Conservation (phyloP, 192 early-diverging fungal species). For the Radiomyces spectabilis region DNA sequence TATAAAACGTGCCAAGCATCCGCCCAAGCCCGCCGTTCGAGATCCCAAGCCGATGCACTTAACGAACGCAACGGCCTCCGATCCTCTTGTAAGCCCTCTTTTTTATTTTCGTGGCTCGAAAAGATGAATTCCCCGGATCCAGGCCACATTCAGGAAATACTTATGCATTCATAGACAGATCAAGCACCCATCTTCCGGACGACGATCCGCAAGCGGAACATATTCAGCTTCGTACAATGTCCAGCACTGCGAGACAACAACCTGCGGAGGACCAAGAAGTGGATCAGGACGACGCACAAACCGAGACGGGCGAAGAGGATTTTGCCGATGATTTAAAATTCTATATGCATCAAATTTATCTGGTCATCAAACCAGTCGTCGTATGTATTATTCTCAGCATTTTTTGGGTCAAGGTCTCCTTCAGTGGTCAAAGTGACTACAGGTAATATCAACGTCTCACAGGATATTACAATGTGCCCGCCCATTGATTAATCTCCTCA, state of each 20-base stretch:
- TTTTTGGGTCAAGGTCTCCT: conserved; percentile 77
- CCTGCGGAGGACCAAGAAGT: conserved; percentile 16
- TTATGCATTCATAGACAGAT: neutral
- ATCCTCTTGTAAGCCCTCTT: too few relatives aligned
- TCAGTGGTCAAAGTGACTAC: conserved; percentile 47
- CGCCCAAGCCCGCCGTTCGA: conserved; percentile 1
- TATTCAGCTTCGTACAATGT: too few relatives aligned
- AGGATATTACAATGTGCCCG: neutral
- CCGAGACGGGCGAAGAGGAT: conserved; percentile 38
- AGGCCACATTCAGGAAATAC: neutral
- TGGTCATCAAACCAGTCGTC: conserved; percentile 75
- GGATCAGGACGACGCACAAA: conserved; percentile 24
- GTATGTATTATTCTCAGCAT: conserved; percentile 70
- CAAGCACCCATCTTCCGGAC: neutral
- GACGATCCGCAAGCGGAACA: neutral
- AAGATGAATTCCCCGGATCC: too few relatives aligned
- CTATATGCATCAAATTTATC: conserved; percentile 75
- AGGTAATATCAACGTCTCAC: conserved; percentile 12
- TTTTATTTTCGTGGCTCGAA: too few relatives aligned
- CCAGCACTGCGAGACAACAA: too few relatives aligned
- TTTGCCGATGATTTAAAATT: conserved; percentile 61
- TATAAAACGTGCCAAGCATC: conserved; percentile 38
- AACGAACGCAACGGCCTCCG: neutral
- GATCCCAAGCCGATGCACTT: neutral
- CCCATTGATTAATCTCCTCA: neutral